phyloP scores from a whole-genome alignment of 352 stramenopile genomes.

The Phytophthora sp. region DNA sequence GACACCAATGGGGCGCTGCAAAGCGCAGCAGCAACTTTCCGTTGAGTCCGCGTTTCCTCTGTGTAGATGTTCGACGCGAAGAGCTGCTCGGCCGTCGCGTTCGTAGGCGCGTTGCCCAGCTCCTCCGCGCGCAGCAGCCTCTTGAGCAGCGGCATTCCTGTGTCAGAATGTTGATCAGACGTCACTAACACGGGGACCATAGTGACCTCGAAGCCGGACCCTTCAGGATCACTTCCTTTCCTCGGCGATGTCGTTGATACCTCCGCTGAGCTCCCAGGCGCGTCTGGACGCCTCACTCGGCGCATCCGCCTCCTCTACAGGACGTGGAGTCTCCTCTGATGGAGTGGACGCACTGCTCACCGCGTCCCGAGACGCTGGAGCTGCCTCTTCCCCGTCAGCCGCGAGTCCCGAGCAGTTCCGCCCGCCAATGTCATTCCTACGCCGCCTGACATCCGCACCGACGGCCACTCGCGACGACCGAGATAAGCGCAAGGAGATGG shows the following conservation, averaged over 20 bases:
- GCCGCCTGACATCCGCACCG: slow-evolving; percentile 32
- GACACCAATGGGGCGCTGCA: slow-evolving; percentile 41
- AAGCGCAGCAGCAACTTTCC: slow-evolving; percentile 42
- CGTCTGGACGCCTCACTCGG: slow-evolving; percentile 14
- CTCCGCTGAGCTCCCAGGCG: slow-evolving; percentile 23
- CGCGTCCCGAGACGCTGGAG: neutral
- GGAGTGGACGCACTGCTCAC: slow-evolving; percentile 4
- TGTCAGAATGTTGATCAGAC: slow-evolving; percentile 20
- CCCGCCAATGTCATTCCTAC: slow-evolving; percentile 49
- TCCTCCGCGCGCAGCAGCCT: slow-evolving; percentile 30
- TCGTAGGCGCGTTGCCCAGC: slow-evolving; percentile 17
- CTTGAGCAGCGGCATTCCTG: slow-evolving; percentile 53
- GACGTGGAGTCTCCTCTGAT: neutral
- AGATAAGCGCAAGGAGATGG: slow-evolving; percentile 59
- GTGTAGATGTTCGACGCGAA: slow-evolving; percentile 61
- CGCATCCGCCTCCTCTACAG: neutral
- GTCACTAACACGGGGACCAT: slow-evolving; percentile 15
- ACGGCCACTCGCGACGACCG: slow-evolving; percentile 37
- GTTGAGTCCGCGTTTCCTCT: slow-evolving; percentile 26
- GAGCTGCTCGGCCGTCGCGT: slow-evolving; percentile 51
- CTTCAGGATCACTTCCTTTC: slow-evolving; percentile 8
- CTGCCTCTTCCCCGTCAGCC: neutral
- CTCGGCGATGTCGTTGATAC: slow-evolving; percentile 37
- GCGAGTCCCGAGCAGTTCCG: slow-evolving; percentile 22
- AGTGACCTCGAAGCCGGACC: slow-evolving; percentile 28